Evolutionary conservation across 768 basidiomycete species (phyloP), one percentile per base, ranked within the genome.

Genomic region (Leccinum boreale): DNA sequence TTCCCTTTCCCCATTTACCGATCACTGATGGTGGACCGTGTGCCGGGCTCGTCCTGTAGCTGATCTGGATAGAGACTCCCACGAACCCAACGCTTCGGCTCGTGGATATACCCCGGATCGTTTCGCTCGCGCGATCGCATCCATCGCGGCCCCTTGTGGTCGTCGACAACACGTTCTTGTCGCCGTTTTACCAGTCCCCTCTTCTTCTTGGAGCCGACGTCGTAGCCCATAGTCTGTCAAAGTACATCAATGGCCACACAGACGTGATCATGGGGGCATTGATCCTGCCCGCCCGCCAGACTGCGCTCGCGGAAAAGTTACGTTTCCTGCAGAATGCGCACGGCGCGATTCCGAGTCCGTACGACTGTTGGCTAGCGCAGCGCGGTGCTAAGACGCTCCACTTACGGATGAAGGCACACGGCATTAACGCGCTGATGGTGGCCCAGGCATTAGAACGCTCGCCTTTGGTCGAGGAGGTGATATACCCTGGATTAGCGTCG

Each of bases 81-180:
- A 98, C 96, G 3, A 98, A 98, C 76, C 96, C 96, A 0, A 92
- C 92, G 1, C 85, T 98, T 10, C 85, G 90, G 17, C 75, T 98
- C 36, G 85, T 95, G 39, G 89, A 93, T 66, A 86, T 98, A 68
- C 73, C 79, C 1, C 82, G 85, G 54, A 83, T 98, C 62, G 80
- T 84, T 24, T 68, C 79, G 11, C 74, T 96, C 51, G 86, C 86
- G 3, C 82, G 78, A 55, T 76, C 83, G 0, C 85, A 89, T 52
- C 81, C 84, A 0, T 79, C 84, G 0, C 69, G 74, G 0, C 94
- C 95, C 0, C 77, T 94, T 28, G 83, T 99, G 14, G 82, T 95
- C 49, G 89, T 98, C 47, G 95, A 98, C 78, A 94, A 91, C 76
- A 97, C 94, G 23, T 97, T 96, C 82, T 80, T 94, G 42, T 95